A percentile compares a stretch with the other conserved stretches of the same genome.
Conservation (phyloP, 768 basidiomycete genomes). For the Cystofilobasidium ferigula region DNA sequence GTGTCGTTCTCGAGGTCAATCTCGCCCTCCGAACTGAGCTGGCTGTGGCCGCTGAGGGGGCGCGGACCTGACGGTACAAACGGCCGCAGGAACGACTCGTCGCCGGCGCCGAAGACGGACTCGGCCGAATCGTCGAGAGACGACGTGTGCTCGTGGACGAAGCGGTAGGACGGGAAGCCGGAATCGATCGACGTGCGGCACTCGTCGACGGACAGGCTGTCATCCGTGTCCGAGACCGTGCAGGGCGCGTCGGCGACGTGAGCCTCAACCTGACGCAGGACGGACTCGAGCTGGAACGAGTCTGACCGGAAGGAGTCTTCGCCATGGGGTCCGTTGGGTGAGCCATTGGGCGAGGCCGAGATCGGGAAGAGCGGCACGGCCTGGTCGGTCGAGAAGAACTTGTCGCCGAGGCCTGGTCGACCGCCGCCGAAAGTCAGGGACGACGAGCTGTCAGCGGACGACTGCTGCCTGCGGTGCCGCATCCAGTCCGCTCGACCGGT, state of each 20-base stretch:
- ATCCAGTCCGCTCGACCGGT: constrained; percentile 12
- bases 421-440: background rate
- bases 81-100: constrained; percentile 11
- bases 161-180: background rate
- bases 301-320: constrained; percentile 16
- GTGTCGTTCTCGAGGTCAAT: constrained; percentile 11
- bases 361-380: constrained; percentile 18
- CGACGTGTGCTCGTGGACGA: constrained; percentile 3
- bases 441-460: constrained; percentile 8
- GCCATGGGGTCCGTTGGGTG: too few relatives aligned
- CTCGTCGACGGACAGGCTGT: constrained; percentile 1
- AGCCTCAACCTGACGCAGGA: background rate
- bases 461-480: constrained; percentile 11
- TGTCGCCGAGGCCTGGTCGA: constrained; percentile 5
- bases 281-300: constrained; percentile 8
- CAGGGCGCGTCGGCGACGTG: background rate
- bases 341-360: constrained; percentile 16
- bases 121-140: constrained; percentile 1
- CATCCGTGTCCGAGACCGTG: constrained; percentile 7
- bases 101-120: background rate
- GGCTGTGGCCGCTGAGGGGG: constrained; percentile 10
- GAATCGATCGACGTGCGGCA: constrained; percentile 14
- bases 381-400: constrained; percentile 20
- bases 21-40: constrained; percentile 1
- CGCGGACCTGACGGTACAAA: constrained; percentile 3